Evolutionary conservation across 1,284 basidiomycete genomes (phyloP).

Genomic region (Golubevia pallescens): DNA sequence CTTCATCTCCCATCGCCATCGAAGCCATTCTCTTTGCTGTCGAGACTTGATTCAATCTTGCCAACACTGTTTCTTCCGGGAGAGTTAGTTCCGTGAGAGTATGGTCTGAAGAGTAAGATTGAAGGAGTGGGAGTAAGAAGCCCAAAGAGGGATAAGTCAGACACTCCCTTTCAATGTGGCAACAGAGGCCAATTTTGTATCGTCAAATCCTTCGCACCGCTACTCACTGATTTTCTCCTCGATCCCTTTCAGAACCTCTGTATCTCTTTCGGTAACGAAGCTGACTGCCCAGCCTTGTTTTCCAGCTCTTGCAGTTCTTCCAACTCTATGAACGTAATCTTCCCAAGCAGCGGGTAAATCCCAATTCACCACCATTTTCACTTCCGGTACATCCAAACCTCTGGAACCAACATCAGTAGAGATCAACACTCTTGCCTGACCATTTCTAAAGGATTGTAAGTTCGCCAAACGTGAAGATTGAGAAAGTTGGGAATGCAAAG

Average conservation of each 20-base stretch:
- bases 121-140: not conserved
- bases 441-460: slow-evolving; percentile 47
- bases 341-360: slow-evolving; percentile 58
- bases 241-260: slow-evolving; percentile 50
- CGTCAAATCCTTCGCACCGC: slow-evolving; percentile 11
- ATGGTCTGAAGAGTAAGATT: not conserved
- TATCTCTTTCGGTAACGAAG: slow-evolving; percentile 59
- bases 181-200: not conserved
- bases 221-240: slow-evolving; percentile 52
- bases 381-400: slow-evolving; percentile 61
- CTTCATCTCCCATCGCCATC: slow-evolving; percentile 52
- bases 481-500: slow-evolving; percentile 50
- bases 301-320: slow-evolving; percentile 58
- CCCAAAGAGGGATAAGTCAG: not conserved
- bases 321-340: slow-evolving; percentile 62
- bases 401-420: slow-evolving; percentile 61
- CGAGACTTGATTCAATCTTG: slow-evolving; percentile 43
- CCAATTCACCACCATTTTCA: slow-evolving; percentile 59
- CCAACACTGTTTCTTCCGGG: slow-evolving; percentile 50
- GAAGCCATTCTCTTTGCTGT: slow-evolving; percentile 56
- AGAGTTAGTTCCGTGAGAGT: not conserved
- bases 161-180: too few relatives aligned
- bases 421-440: slow-evolving; percentile 45
- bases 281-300: slow-evolving; percentile 47
- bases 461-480: slow-evolving; percentile 43